Conservation (phyloP, 192 early-diverging fungal species). For the Backusella westeae region DNA sequence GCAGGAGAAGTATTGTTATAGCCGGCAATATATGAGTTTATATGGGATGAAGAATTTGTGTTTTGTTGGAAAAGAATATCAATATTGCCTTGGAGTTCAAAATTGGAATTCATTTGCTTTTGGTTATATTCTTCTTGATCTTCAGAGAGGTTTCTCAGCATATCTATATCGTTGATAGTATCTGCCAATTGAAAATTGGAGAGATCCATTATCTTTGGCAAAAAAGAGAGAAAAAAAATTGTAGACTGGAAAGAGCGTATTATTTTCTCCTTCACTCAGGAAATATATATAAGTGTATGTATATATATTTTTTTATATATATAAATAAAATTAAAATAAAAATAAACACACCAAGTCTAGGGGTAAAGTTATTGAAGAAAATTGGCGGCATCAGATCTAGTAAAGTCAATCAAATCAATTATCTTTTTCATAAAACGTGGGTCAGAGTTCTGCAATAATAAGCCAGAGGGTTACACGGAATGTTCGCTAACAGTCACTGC, state of each 20-base stretch:
- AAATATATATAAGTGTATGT: not conserved
- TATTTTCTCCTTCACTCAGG: not conserved
- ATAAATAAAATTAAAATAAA: conserved; percentile 1
- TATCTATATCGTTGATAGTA: conserved; percentile 17
- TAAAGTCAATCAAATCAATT: conserved; percentile 21
- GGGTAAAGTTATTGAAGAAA: not conserved
- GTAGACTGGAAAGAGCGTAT: not conserved
- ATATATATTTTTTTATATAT: not conserved
- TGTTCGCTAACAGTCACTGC: not conserved
- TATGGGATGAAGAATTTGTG: not conserved
- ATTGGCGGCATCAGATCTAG: not conserved
- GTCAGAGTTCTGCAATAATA: not conserved
- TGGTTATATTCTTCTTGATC: not conserved
- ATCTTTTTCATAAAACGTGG: conserved; percentile 18
- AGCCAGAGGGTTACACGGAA: not conserved
- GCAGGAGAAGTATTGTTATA: not conserved
- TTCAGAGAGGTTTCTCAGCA: conserved; percentile 5
- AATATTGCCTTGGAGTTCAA: not conserved
- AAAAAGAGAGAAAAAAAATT: not conserved
- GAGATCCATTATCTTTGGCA: conserved; percentile 9
- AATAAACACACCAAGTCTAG: not conserved
- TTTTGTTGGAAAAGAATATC: conserved; percentile 6
- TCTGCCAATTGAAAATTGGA: conserved; percentile 14
- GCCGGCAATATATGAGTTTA: not conserved
- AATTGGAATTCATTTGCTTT: not conserved